Conservation (phyloP, 2,329 filamentous ascomycete genomes). For the Paracoccidioides lutzii region DNA sequence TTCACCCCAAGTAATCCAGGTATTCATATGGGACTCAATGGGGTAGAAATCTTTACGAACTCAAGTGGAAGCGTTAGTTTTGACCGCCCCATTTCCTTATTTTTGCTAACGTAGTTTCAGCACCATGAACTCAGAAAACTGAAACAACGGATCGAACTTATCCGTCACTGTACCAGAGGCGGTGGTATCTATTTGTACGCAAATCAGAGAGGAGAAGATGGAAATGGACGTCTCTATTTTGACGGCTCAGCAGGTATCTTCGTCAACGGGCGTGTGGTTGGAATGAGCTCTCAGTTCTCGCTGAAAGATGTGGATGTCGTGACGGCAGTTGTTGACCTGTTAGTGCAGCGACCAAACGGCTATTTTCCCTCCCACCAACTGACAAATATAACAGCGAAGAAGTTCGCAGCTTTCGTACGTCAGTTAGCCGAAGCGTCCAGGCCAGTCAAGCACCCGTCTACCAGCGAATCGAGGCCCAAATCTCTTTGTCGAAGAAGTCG, state of each 20-base stretch:
- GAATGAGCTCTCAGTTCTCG: conserved; percentile 19
- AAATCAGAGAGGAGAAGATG: conserved; percentile 45
- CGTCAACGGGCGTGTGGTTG: conserved; percentile 37
- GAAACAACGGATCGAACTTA: conserved; percentile 30
- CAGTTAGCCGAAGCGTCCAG: conserved; percentile 19
- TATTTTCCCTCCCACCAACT: not conserved
- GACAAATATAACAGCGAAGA: conserved; percentile 38
- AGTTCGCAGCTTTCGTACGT: conserved; percentile 37
- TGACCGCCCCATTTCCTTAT: not conserved
- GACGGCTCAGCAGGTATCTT: conserved; percentile 50
- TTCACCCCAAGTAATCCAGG: conserved; percentile 45
- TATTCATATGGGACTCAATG: conserved; percentile 48
- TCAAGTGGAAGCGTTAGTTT: conserved; percentile 30
- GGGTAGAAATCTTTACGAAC: conserved; percentile 58
- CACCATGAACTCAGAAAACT: conserved; percentile 59
- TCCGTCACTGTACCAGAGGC: conserved; percentile 15
- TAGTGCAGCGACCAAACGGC: not conserved
- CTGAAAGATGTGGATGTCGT: conserved; percentile 53
- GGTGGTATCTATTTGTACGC: conserved; percentile 42
- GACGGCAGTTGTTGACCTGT: conserved; percentile 49
- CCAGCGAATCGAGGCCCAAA: conserved; percentile 19
- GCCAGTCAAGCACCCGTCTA: conserved; percentile 15
- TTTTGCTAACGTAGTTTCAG: conserved; percentile 10
- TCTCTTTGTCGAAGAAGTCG: conserved; percentile 15
- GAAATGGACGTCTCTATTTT: conserved; percentile 43